Evolutionary conservation across 345 rosid species (phyloP), one percentile per base, ranked within the genome.

Genomic region (Eucalyptus marginata): DNA sequence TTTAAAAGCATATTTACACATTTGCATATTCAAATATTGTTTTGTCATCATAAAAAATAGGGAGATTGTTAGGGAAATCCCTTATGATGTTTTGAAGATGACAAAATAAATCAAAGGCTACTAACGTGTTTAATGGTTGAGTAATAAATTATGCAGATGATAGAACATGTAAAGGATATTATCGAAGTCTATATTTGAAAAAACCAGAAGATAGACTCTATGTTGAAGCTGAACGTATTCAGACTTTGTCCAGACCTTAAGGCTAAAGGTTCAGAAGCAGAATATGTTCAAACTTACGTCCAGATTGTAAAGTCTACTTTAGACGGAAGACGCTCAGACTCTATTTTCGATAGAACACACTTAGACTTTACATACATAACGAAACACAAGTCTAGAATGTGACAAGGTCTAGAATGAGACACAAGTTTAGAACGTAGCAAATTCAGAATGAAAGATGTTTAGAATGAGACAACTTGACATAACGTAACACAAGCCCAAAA

Each of bases 321-420:
- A 52, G 4, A 52, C 0, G 24, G 4, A 52, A 17, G 2, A 52
- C 8, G 7, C 24, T 51, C 4, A 3, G 0, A 51, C 9, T 51
- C 7, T 51, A 51, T 22, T 51, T 51, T 17, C 22, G 0, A 51
- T 0, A 0, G 1, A 51, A 51, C 54, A 51, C 4, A 17, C 9
- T 52, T 0, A 52, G 0, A 52, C 0, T 52, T 52, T 17, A 52
- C 56, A 52, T 17, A 52, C 2, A 52, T 1, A 52, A 52, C 0
- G 10, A 52, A 4, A 52, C 56, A 17, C 0, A 18, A 52, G 56
- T 52, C 0, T 3, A 18, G 24, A 52, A 52, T 0, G 4, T 52
- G 56, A 52, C 24, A 52, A 52, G 56, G 24, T 52, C 56, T 1
- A 52, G 2, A 52, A 52, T 52, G 56, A 52, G 24, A 52, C 56